Percentiles rank a stretch among this genome's conserved stretches.
Evolutionary conservation across 805 yeast species (phyloP).

Genomic region (Candida jianshihensis): DNA sequence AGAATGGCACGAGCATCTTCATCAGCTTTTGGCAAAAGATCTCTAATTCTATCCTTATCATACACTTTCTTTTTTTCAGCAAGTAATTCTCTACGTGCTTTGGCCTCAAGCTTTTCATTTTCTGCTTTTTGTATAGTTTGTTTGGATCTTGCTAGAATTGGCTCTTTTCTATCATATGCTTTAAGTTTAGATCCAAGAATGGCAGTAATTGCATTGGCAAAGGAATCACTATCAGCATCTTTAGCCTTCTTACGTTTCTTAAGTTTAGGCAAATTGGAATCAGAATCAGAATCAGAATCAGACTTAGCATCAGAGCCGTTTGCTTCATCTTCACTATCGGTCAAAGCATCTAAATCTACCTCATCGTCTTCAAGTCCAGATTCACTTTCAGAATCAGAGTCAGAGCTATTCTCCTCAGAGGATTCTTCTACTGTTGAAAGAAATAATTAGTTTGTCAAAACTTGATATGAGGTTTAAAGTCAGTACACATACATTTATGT

Average conservation of each 20-base stretch:
- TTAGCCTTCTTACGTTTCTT: conserved; percentile 48
- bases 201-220: conserved; percentile 79
- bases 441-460: neutral
- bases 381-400: conserved; percentile 8
- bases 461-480: neutral
- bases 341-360: neutral
- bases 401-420: conserved; percentile 4
- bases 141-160: conserved; percentile 83
- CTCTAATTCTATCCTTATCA: conserved; percentile 60
- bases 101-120: conserved; percentile 71
- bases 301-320: conserved; percentile 7
- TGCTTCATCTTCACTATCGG: conserved; percentile 2
- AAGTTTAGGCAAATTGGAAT: conserved; percentile 33
- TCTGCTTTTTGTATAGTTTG: conserved; percentile 65
- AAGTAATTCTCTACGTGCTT: conserved; percentile 65
- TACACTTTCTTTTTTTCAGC: conserved; percentile 64
- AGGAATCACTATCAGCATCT: conserved; percentile 68
- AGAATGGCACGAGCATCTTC: conserved; percentile 49
- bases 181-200: conserved; percentile 80
- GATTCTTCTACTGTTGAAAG: neutral
- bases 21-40: conserved; percentile 60
- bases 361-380: conserved; percentile 4
- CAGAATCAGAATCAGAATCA: conserved; percentile 10
- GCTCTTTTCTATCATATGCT: conserved; percentile 84
- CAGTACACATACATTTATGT: neutral